phyloP scores from a whole-genome alignment of 768 basidiomycete genomes.

The Trametes coccinea region DNA sequence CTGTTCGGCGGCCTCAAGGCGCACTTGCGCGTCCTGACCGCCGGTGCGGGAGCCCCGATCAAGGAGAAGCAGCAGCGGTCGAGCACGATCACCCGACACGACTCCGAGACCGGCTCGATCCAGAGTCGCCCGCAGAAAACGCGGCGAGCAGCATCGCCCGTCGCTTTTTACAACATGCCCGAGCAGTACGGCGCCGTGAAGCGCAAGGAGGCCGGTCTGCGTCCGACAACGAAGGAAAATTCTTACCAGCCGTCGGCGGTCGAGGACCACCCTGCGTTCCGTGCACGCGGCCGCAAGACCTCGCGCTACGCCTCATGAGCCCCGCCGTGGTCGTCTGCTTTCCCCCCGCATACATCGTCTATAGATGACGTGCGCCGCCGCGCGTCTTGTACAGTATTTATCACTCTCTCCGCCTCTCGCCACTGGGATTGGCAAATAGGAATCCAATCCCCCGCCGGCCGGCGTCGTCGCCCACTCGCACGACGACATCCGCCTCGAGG shows the following conservation, averaged over 20 bases:
- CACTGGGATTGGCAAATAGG: constrained; percentile 24
- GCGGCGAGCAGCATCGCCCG: constrained; percentile 15
- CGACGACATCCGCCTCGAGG: constrained; percentile 8
- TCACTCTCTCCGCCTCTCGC: constrained; percentile 17
- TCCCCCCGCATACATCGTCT: constrained; percentile 12
- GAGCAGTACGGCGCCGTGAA: constrained; percentile 19
- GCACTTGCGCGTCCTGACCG: constrained; percentile 19
- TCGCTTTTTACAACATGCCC: constrained; percentile 20
- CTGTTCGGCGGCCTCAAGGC: constrained; percentile 22
- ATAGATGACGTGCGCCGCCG: constrained; percentile 18
- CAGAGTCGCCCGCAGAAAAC: background rate
- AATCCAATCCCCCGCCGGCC: constrained; percentile 22
- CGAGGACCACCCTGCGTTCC: constrained; percentile 39
- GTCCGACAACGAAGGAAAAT: constrained; percentile 17
- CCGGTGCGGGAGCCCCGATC: background rate
- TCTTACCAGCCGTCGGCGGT: constrained; percentile 2
- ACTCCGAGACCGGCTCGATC: background rate
- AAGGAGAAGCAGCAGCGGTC: constrained; percentile 16
- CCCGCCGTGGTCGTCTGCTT: constrained; percentile 7
- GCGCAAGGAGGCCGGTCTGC: constrained; percentile 13
- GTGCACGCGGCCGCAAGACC: constrained; percentile 44
- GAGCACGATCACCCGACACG: constrained; percentile 14
- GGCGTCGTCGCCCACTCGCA: constrained; percentile 11
- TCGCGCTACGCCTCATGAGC: constrained; percentile 39
- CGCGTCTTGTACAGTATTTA: constrained; percentile 24